Evolutionary conservation across 495 filamentous ascomycete genomes (phyloP).

Genomic region (Aspergillus nidulans): DNA sequence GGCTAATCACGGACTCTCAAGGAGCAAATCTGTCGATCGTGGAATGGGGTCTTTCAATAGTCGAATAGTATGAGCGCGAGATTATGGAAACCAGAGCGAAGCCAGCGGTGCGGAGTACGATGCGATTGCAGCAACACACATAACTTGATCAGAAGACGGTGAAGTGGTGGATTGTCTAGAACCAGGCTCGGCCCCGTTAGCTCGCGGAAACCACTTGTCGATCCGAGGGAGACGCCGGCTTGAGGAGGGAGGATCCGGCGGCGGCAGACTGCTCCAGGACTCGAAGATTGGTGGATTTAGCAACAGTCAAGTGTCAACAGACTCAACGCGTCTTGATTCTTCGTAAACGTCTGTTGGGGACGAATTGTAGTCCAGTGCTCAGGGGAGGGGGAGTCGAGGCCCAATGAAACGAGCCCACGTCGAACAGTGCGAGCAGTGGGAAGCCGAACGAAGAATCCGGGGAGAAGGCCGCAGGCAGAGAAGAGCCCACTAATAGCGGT

Average conservation of each 20-base stretch:
- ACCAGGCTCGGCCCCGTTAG: conserved; percentile 21
- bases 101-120: conserved; percentile 3
- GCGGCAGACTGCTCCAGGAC: not conserved
- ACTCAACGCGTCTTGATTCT: not conserved
- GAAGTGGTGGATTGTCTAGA: conserved; percentile 34
- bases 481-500: not conserved
- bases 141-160: conserved; percentile 19
- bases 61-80: no score
- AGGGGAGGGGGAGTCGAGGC: conserved; percentile 25
- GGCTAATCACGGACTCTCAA: conserved; percentile 10
- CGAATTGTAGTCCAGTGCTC: conserved; percentile 12
- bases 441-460: conserved; percentile 12
- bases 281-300: conserved; percentile 3
- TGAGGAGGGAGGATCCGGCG: conserved; percentile 4
- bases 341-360: conserved; percentile 1
- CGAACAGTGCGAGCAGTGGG: conserved; percentile 18
- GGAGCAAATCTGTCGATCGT: conserved; percentile 13
- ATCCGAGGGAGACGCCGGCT: conserved; percentile 15
- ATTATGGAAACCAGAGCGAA: conserved; percentile 14
- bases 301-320: not conserved
- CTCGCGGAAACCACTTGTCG: conserved; percentile 10
- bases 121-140: conserved; percentile 14
- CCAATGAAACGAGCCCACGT: conserved; percentile 45
- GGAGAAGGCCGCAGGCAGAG: conserved; percentile 5
- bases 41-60: conserved; percentile 7